Percentiles rank a stretch among this genome's conserved stretches.
Conservation (phyloP, 1,139 yeast species). For the Debaryomycetaceae sp. region DNA sequence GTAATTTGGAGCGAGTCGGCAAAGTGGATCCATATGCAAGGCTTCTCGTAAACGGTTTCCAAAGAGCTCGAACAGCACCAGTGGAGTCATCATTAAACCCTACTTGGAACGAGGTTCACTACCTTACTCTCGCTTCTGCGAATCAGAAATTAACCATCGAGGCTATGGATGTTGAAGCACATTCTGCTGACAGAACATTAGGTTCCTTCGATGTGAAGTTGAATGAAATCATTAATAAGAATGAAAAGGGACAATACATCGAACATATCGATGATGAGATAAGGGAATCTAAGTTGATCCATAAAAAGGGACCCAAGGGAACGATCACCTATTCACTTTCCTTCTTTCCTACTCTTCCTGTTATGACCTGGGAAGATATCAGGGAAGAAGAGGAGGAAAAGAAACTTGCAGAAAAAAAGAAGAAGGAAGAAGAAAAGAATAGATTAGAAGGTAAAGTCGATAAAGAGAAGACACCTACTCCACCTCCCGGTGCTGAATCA, state of each 20-base stretch:
- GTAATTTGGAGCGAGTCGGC: constrained; percentile 85
- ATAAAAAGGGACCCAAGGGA: constrained; percentile 81
- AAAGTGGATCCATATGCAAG: constrained; percentile 90
- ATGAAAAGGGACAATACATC: constrained; percentile 63
- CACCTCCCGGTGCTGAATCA: background rate
- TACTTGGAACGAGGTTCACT: constrained; percentile 79
- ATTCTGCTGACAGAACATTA: constrained; percentile 75
- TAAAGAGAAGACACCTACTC: constrained; percentile 24
- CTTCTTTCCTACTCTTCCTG: constrained; percentile 79
- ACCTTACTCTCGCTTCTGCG: constrained; percentile 75
- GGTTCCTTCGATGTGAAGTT: constrained; percentile 76
- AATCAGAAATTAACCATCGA: constrained; percentile 81
- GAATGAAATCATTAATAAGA: constrained; percentile 62
- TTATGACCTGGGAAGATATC: constrained; percentile 71
- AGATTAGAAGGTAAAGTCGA: constrained; percentile 27
- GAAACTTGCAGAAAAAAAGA: constrained; percentile 24
- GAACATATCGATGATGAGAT: constrained; percentile 56
- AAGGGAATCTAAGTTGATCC: constrained; percentile 59
- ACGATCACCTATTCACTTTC: constrained; percentile 65
- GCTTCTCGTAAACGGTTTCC: constrained; percentile 71
- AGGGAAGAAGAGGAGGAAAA: constrained; percentile 48
- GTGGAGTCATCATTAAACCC: constrained; percentile 70
- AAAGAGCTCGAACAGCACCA: constrained; percentile 75
- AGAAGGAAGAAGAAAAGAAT: constrained; percentile 20
- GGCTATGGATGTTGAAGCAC: constrained; percentile 85